Evolutionary conservation across 495 filamentous ascomycete species (phyloP), one percentile per base, ranked within the genome.

Genomic region (Wilcoxina mikolae): DNA sequence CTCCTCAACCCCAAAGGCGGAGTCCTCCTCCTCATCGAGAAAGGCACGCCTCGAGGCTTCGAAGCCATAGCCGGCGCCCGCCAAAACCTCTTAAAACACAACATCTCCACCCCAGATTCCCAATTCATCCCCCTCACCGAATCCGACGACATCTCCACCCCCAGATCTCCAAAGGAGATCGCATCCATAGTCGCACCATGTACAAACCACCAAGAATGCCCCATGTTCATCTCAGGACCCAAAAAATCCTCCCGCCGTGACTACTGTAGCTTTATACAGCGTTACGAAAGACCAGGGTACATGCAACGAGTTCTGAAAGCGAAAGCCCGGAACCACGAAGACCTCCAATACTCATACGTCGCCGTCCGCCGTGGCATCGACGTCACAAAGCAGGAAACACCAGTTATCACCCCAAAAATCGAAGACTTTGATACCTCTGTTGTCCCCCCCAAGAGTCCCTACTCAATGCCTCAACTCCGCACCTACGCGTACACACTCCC

Each of bases 171-270:
- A 11, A 70, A 68, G 25, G 66, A 73, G 38, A 71, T 70, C 41
- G 72, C 69, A 35, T 88, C 89, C 81, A 95, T 98, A 59, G 76
- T 98, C 56, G 91, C 93, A 0, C 91, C 91, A 0, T 98, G 91
- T 68, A 98, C 91, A 0, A 95, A 88, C 69, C 93, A 96, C 66
- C 70, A 67, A 1, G 77, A 76, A 52, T 98, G 91, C 60, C 91
- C 91, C 0, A 88, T 98, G 81, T 95, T 93, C 62, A 70, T 74
- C 24, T 70, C 70, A 0, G 74, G 82, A 0, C 71, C 76, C 29
- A 70, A 71, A 0, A 74, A 80, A 0, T 70, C 71, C 35, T 83
- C 84, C 20, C 78, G 91, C 58, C 85, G 82, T 60, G 91, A 98
- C 61, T 93, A 80, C 62, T 98, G 91, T 67, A 84, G 85, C 66